Conservation (phyloP, 352 stramenopile species). For the Blastocystis sp. region DNA sequence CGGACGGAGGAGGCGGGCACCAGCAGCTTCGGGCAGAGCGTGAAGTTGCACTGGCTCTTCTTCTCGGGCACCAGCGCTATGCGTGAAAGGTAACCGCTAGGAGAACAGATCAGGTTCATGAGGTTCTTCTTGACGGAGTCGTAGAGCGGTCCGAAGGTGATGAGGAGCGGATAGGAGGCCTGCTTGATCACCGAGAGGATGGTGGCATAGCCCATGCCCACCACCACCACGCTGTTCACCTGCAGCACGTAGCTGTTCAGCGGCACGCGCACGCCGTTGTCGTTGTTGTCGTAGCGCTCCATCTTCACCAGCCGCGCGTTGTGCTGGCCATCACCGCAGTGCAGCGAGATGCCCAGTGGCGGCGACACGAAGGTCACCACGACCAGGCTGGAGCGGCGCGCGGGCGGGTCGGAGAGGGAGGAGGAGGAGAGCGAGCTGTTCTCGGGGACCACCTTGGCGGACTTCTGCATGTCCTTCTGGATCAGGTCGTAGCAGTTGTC, state of each 20-base stretch:
- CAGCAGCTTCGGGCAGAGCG: neutral
- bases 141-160: slow-evolving; percentile 21
- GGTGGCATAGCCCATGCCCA: neutral
- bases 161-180: slow-evolving; percentile 4
- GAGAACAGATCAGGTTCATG: neutral
- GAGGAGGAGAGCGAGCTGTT: neutral
- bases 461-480: neutral
- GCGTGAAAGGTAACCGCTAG: neutral
- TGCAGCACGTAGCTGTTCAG: slow-evolving; percentile 35
- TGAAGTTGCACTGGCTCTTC: slow-evolving; percentile 17
- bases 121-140: slow-evolving; percentile 37
- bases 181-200: slow-evolving; percentile 51
- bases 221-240: slow-evolving; percentile 29
- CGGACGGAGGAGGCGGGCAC: neutral
- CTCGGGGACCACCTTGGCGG: neutral
- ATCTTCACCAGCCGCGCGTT: slow-evolving; percentile 26
- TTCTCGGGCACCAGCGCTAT: neutral
- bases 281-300: slow-evolving; percentile 38
- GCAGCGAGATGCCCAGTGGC: slow-evolving; percentile 46
- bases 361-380: slow-evolving; percentile 40
- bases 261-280: slow-evolving; percentile 50
- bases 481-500: slow-evolving; percentile 27
- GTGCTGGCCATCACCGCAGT: neutral
- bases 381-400: neutral
- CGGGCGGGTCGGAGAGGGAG: neutral